Evolutionary conservation across 2,329 filamentous ascomycete genomes (phyloP).

Genomic region (Gremmenia infestans): DNA sequence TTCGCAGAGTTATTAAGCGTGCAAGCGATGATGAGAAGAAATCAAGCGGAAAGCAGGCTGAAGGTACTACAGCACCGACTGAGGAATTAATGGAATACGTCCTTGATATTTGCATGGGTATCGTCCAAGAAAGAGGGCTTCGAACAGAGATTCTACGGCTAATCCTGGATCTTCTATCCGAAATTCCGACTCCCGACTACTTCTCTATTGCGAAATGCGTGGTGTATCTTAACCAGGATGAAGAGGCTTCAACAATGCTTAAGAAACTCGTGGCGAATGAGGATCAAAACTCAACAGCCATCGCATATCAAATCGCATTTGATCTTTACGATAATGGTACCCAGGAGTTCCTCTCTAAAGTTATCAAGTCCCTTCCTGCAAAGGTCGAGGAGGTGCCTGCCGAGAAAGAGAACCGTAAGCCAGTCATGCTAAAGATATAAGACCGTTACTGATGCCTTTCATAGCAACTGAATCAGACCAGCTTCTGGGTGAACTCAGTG

Average conservation of each 20-base stretch:
- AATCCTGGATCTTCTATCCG: constrained; percentile 91
- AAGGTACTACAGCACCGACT: constrained; percentile 55
- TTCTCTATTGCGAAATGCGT: constrained; percentile 98
- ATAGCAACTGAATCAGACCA: constrained; percentile 44
- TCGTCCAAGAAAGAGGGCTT: constrained; percentile 88
- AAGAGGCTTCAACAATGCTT: constrained; percentile 83
- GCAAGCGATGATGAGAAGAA: constrained; percentile 82
- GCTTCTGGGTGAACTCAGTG: constrained; percentile 49
- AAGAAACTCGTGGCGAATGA: constrained; percentile 74
- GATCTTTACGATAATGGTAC: constrained; percentile 98
- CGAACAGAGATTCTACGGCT: constrained; percentile 80
- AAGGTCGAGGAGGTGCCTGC: constrained; percentile 37
- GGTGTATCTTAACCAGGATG: constrained; percentile 88
- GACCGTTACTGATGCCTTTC: neutral
- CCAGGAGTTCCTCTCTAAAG: constrained; percentile 90
- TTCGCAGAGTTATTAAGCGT: constrained; percentile 80
- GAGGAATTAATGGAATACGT: constrained; percentile 98
- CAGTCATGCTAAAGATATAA: neutral
- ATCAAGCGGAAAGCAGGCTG: constrained; percentile 51
- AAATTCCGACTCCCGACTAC: constrained; percentile 89
- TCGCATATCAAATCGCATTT: constrained; percentile 96
- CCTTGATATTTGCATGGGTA: constrained; percentile 92
- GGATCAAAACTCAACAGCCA: constrained; percentile 71
- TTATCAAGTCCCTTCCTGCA: constrained; percentile 72
- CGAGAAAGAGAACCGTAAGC: constrained; percentile 40